Conservation (phyloP, 208 protist species). For the Herpetomonas muscarum region DNA sequence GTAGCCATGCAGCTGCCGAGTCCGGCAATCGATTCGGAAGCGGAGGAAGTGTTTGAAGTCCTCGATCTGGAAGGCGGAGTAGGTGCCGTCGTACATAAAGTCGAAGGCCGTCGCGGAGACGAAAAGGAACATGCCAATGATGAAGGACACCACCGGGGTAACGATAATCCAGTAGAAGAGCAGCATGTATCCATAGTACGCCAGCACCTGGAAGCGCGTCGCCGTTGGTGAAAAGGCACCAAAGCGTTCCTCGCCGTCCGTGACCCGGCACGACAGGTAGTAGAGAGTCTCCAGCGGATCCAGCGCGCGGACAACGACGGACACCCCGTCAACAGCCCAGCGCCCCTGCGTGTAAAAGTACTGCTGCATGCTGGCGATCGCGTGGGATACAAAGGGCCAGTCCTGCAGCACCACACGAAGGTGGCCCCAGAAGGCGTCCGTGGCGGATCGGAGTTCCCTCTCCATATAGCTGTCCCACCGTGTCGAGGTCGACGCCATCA, state of each 20-base stretch:
- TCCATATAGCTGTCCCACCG: conserved; percentile 65
- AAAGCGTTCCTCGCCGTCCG: conserved; percentile 15
- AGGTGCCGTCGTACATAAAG: conserved; percentile 73
- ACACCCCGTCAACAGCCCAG: conserved; percentile 17
- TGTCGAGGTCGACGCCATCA: conserved; percentile 37
- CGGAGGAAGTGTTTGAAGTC: conserved; percentile 85
- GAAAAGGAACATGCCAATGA: conserved; percentile 73
- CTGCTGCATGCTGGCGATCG: conserved; percentile 7
- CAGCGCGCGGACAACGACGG: conserved; percentile 32
- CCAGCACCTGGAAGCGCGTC: conserved; percentile 31
- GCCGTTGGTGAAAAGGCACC: conserved; percentile 34
- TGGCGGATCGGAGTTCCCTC: conserved; percentile 21
- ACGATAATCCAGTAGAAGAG: conserved; percentile 77
- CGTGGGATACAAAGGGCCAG: conserved; percentile 6
- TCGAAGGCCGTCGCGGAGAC: conserved; percentile 69
- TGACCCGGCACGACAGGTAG: conserved; percentile 44
- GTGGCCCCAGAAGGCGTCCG: conserved; percentile 13
- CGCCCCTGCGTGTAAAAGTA: conserved; percentile 7
- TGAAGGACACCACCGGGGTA: conserved; percentile 68
- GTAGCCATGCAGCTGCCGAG: conserved; percentile 55
- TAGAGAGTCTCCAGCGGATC: conserved; percentile 63
- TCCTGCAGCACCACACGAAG: conserved; percentile 23
- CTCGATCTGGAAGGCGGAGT: conserved; percentile 85
- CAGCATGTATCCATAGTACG: conserved; percentile 70
- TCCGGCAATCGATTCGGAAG: conserved; percentile 51